Base-by-base conservation (phyloP, 257 asterid genomes). In the Voacanga thouarsii region DNA sequence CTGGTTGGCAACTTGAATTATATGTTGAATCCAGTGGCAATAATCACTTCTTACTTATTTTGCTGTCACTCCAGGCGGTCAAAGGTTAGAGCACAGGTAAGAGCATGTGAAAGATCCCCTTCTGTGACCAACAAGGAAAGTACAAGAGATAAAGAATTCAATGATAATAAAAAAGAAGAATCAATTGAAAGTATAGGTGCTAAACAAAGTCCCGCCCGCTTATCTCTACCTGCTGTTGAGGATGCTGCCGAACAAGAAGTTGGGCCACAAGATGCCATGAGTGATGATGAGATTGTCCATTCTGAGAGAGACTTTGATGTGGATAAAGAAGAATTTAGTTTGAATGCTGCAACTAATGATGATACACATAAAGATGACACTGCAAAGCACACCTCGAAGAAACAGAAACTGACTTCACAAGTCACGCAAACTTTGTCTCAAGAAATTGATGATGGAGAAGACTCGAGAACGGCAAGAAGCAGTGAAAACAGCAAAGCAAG, bases 401-500 rank as follows among this genome's bases (percentile, higher is more conserved):
- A 85, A 76, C 86, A 86, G 69, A 84, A 82, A 72, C 65, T 74
- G 68, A 84, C 86, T 73, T 84, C 94, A 75, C 86, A 28, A 9
- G 87, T 12, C 50, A 89, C 87, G 45, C 92, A 82, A 56, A 72
- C 78, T 51, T 84, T 89, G 79, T 77, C 79, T 57, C 94, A 79
- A 74, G 97, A 92, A 77, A 84, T 77, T 82, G 94, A 87, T 75
- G 90, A 84, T 10, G 91, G 79, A 26, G 93, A 85, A 81, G 91
- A 92, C 78, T 90, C 90, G 10, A 92, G 82, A 75, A 84, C 89
- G 67, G 89, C 84, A 57, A 86, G 90, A 84, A 91, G 98, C 80
- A 85, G 90, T 75, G 98, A 88, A 64, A 87, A 83, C 85, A 90
- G 95, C 88, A 86, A 90, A 87, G 88, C 89, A 68, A 89, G 91